A percentile compares a stretch with the other conserved stretches of the same genome.
Conservation (phyloP, 345 rosid genomes). For the Ceriops tagal region DNA sequence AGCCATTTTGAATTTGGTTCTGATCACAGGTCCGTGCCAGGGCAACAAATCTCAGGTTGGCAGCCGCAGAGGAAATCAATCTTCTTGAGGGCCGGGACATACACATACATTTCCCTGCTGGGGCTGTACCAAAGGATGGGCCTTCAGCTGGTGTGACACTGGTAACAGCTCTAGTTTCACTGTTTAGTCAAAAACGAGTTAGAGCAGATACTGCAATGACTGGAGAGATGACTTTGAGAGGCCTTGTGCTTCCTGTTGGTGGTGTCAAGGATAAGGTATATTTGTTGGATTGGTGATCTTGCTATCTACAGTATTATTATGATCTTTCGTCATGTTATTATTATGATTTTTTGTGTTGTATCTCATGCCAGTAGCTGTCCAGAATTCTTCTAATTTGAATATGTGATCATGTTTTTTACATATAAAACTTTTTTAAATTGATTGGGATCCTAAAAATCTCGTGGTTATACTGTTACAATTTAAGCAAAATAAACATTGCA, state of each 20-base stretch:
- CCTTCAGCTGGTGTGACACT: slow-evolving; percentile 99
- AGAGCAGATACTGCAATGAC: slow-evolving; percentile 99
- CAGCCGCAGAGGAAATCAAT: slow-evolving; percentile 53
- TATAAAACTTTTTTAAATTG: no score
- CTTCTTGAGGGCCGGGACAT: slow-evolving; percentile 84
- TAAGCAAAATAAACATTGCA: not conserved
- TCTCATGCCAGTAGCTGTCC: not conserved
- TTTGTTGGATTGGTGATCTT: slow-evolving; percentile 3
- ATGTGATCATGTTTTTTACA: no score
- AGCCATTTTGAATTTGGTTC: not conserved
- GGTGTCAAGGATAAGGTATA: slow-evolving; percentile 94
- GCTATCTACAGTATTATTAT: not conserved
- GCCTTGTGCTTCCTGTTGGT: slow-evolving; percentile 96
- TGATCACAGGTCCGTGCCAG: slow-evolving; percentile 78
- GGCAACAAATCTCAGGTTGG: slow-evolving; percentile 75
- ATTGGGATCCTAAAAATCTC: not conserved
- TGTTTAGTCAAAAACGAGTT: slow-evolving; percentile 74
- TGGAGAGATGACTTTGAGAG: slow-evolving; percentile 97
- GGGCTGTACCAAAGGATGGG: slow-evolving; percentile 98
- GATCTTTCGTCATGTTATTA: not conserved
- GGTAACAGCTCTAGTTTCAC: slow-evolving; percentile 89
- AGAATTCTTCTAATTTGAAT: no score
- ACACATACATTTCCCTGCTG: slow-evolving; percentile 98
- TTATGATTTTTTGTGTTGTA: not conserved
- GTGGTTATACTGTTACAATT: not conserved